Percentiles rank a stretch among this genome's conserved stretches.
Evolutionary conservation across 345 rosid species (phyloP).

Genomic region (Populus davidiana): DNA sequence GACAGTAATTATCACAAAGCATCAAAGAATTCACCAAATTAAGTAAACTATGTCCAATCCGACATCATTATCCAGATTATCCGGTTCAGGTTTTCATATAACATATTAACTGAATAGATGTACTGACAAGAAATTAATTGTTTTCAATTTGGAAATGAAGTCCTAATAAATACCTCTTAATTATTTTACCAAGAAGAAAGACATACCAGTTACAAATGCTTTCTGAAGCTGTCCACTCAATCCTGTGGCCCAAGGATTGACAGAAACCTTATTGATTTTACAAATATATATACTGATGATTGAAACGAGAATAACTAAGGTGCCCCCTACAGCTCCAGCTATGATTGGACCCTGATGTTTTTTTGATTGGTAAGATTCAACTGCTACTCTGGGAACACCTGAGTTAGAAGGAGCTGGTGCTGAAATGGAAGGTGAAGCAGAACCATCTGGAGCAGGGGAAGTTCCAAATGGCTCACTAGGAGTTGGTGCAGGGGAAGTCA

Average conservation of each 20-base stretch:
- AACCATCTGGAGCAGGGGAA: conserved; percentile 22
- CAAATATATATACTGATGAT: conserved; percentile 39
- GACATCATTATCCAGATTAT: background rate
- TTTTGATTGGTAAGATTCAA: background rate
- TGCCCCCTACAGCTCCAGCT: conserved; percentile 46
- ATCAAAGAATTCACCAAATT: background rate
- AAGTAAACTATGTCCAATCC: background rate
- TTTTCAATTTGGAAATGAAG: background rate
- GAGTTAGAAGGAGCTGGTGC: conserved; percentile 21
- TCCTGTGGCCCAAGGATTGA: conserved; percentile 86
- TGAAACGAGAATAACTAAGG: conserved; percentile 35
- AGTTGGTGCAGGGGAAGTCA: background rate
- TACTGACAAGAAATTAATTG: background rate
- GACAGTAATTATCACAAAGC: background rate
- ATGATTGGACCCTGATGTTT: conserved; percentile 27
- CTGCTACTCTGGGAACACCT: conserved; percentile 24
- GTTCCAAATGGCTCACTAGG: background rate
- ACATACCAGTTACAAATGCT: conserved; percentile 68
- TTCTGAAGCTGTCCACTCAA: conserved; percentile 88
- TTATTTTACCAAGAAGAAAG: background rate
- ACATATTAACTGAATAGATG: background rate
- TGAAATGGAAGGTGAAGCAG: conserved; percentile 25
- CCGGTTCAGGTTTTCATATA: conserved; percentile 1
- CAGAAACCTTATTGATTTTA: conserved; percentile 59
- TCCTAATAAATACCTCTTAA: background rate